Conservation (phyloP, 1,139 yeast species). For the Protomyces gravidus region DNA sequence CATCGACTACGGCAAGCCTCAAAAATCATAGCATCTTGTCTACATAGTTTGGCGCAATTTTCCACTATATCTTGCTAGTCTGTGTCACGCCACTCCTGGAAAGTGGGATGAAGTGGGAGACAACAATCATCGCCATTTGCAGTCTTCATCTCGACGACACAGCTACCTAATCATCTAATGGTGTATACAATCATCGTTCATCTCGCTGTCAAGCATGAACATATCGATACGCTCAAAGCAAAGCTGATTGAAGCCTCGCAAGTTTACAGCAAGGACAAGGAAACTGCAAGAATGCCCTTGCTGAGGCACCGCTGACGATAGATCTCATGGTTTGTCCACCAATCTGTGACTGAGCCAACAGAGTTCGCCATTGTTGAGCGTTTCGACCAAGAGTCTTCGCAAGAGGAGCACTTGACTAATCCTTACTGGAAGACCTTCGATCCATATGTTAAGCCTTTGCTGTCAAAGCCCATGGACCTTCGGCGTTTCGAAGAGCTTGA, state of each 20-base stretch:
- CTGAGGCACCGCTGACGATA: neutral
- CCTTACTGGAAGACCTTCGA: constrained; percentile 27
- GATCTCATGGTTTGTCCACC: constrained; percentile 13
- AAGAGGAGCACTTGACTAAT: constrained; percentile 22
- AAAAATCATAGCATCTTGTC: too few relatives aligned
- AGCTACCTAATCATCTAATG: neutral
- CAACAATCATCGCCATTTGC: too few relatives aligned
- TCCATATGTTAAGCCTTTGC: constrained; percentile 24
- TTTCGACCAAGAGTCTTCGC: constrained; percentile 13
- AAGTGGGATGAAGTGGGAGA: too few relatives aligned
- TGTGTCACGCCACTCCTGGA: too few relatives aligned
- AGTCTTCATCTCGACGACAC: too few relatives aligned
- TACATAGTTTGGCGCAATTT: too few relatives aligned
- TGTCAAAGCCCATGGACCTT: constrained; percentile 21
- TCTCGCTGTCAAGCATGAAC: constrained; percentile 13
- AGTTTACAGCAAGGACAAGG: constrained; percentile 18
- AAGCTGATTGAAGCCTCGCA: constrained; percentile 22
- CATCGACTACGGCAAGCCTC: constrained; percentile 23
- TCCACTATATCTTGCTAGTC: neutral
- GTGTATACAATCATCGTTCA: constrained; percentile 28
- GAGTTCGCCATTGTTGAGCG: constrained; percentile 24
- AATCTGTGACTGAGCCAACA: constrained; percentile 11
- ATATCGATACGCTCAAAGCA: constrained; percentile 12
- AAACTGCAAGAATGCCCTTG: neutral
- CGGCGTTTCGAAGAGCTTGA: constrained; percentile 24